Base-by-base conservation (phyloP, 495 filamentous ascomycete genomes). In the Trichoderma asperelloides region DNA sequence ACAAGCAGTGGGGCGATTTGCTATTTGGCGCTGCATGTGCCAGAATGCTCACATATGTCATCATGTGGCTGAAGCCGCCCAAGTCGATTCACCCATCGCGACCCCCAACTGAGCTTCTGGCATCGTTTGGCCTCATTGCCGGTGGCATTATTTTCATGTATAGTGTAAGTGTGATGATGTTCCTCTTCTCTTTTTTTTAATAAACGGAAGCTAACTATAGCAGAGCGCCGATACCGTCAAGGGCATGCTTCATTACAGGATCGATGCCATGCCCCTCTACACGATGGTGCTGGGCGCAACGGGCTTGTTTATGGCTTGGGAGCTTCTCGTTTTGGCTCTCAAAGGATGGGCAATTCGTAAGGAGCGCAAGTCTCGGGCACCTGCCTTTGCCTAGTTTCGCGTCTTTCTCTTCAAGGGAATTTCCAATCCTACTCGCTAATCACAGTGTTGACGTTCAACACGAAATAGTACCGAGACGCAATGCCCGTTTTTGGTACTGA, bases 91-190 rank as follows among this genome's bases (percentile, higher is more conserved):
- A 91, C n/a, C 92, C 95, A 0, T 87, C 90, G 40, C 86, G 95
- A 39, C 95, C 95, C n/a, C 95, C 95, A 0, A 92, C 91, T 0
- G 95, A 98, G 79, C 81, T 97, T 28, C 75, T 97, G 64, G 82
- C 89, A 7, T 80, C 92, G 0, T 98, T 98, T 75, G 96, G 93
- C 55, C 79, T 98, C 68, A 89, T 95, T 66, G 80, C 89, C 2
- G 95, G 95, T 37, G 95, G 95, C 7, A 78, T 94, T 30, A 87
- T 97, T 64, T 98, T 98, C 77, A 97, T 98, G 91, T 82, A 89
- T 66, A 96, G 92, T 73, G 89, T 91, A 79, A 84, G 88, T 84
- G 41, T 45, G 41, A 1, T 25, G 33, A 39, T 12, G 16, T 28
- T 16, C 3, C 65, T 68, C 11, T 27, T 21, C 12, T 18, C n/a